Conservation (phyloP, 768 basidiomycete genomes). For the Boletus reticuloceps region DNA sequence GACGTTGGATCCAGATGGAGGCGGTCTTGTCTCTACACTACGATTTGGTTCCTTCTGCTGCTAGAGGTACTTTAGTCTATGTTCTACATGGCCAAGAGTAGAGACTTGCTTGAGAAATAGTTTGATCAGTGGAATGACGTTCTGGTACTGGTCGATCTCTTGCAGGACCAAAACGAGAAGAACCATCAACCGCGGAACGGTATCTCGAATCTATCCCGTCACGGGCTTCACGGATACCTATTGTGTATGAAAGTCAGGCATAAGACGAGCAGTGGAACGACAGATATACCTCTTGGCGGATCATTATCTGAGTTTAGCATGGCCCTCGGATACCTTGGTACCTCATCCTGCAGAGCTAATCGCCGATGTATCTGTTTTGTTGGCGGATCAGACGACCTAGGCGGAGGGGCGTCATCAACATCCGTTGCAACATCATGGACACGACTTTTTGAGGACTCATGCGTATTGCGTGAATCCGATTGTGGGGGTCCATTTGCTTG, state of each 20-base stretch:
- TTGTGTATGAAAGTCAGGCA: background rate
- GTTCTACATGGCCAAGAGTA: background rate
- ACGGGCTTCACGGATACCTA: slow-evolving; percentile 20
- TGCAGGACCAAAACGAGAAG: slow-evolving; percentile 13
- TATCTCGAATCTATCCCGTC: slow-evolving; percentile 18
- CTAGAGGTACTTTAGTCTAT: background rate
- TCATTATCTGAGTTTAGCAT: slow-evolving; percentile 31
- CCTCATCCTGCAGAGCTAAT: slow-evolving; percentile 24
- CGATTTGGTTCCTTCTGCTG: slow-evolving; percentile 22
- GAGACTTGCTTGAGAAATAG: slow-evolving; percentile 15
- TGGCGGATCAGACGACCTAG: slow-evolving; percentile 20
- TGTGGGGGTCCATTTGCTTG: slow-evolving; percentile 10
- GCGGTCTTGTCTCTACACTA: slow-evolving; percentile 10
- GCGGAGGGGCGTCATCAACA: slow-evolving; percentile 24
- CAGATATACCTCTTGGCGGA: slow-evolving; percentile 10
- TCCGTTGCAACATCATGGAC: slow-evolving; percentile 22
- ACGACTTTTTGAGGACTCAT: slow-evolving; percentile 24
- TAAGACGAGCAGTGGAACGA: background rate
- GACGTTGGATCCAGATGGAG: slow-evolving; percentile 15
- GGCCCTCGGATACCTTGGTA: slow-evolving; percentile 36
- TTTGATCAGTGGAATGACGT: slow-evolving; percentile 18
- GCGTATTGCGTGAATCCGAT: slow-evolving; percentile 11
- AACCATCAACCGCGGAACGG: slow-evolving; percentile 13
- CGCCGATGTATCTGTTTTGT: slow-evolving; percentile 15
- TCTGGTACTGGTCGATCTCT: slow-evolving; percentile 21